Conservation (phyloP, 1,139 yeast genomes). For the Hansenula sp. region DNA sequence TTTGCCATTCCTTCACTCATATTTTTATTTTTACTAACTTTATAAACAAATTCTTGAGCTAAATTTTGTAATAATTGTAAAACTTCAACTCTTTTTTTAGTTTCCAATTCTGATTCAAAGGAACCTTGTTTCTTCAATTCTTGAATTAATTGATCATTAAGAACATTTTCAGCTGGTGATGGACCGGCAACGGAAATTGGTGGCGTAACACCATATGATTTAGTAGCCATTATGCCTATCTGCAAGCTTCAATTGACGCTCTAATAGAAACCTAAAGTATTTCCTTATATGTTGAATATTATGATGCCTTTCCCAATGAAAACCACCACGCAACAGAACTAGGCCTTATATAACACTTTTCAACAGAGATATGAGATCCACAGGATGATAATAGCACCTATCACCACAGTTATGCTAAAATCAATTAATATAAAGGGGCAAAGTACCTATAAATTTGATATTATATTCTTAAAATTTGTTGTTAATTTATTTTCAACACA, state of each 20-base stretch:
- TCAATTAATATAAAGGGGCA: too few relatives aligned
- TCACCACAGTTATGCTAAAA: too few relatives aligned
- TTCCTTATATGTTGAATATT: too few relatives aligned
- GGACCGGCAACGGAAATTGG: conserved; percentile 87
- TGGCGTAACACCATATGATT: conserved; percentile 75
- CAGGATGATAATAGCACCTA: too few relatives aligned
- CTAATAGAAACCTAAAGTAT: too few relatives aligned
- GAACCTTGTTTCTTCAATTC: conserved; percentile 85
- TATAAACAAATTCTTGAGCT: conserved; percentile 76
- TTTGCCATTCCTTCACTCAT: conserved; percentile 97
- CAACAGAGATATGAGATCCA: too few relatives aligned
- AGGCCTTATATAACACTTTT: too few relatives aligned
- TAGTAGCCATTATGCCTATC: conserved; percentile 6
- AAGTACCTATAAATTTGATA: too few relatives aligned
- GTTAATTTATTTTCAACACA: too few relatives aligned
- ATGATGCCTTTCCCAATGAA: not conserved
- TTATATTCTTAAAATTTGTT: too few relatives aligned
- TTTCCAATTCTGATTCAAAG: conserved; percentile 81
- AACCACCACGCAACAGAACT: too few relatives aligned
- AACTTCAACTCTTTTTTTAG: conserved; percentile 74
- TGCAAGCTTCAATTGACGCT: too few relatives aligned
- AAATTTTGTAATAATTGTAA: conserved; percentile 66
- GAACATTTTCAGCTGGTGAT: conserved; percentile 67
- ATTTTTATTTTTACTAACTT: conserved; percentile 73
- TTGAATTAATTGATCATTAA: conserved; percentile 72